These are phyloP conservation scores for Fraxinus paxiana DNA, from an alignment of 305 asterid genomes.

Conservation along the genomic window DNA sequence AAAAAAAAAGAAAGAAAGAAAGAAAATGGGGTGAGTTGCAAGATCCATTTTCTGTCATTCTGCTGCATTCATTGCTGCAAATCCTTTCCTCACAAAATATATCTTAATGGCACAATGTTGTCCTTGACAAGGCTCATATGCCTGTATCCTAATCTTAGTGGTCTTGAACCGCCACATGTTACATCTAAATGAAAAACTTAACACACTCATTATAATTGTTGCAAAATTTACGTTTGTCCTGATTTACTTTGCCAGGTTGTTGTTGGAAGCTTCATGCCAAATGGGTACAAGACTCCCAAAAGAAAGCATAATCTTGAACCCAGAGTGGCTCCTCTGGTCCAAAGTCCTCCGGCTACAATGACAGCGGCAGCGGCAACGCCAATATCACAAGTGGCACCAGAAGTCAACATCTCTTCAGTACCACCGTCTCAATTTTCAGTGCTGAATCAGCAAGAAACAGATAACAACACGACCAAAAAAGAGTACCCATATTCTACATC, in stretches of 20 bases:
- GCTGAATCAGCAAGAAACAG: conserved; percentile 42
- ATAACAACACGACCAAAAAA: conserved; percentile 40
- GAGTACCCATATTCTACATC: conserved; percentile 49
- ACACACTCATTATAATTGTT: background rate
- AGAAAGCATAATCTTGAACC: conserved; percentile 39
- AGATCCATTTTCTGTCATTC: background rate
- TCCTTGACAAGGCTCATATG: background rate
- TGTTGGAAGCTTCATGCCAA: conserved; percentile 72
- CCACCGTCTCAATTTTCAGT: conserved; percentile 35
- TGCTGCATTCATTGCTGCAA: background rate
- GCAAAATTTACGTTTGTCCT: background rate
- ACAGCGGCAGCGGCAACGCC: conserved; percentile 58
- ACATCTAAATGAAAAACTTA: background rate
- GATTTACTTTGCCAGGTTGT: conserved; percentile 48
- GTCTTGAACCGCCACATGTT: background rate
- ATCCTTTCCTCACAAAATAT: background rate
- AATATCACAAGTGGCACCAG: conserved; percentile 56
- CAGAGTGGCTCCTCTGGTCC: conserved; percentile 30
- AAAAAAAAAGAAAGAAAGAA: too few relatives aligned
- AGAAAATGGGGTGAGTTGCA: background rate
- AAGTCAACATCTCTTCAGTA: conserved; percentile 25
- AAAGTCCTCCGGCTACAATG: conserved; percentile 38
- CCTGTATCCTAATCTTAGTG: background rate
- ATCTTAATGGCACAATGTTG: background rate
- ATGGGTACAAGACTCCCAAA: conserved; percentile 41